A percentile compares a stretch with the other conserved stretches of the same genome.
Conservation (phyloP, 2,329 filamentous ascomycete species). For the Monilinia aucupariae region DNA sequence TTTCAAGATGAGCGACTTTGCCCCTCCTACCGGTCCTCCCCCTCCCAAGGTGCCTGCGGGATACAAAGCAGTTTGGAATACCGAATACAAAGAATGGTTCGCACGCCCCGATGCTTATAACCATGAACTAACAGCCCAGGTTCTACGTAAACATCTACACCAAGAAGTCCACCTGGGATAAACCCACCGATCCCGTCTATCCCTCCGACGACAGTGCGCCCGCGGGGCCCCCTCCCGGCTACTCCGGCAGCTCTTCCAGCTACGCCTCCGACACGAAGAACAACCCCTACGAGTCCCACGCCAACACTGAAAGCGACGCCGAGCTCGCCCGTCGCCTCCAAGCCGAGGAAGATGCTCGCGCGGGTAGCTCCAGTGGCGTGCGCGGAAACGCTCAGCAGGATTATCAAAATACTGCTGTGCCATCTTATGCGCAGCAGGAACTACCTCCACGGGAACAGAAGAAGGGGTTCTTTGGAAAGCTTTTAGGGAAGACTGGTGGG, state of each 20-base stretch:
- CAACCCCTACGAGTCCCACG: conserved; percentile 58
- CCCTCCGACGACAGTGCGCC: conserved; percentile 46
- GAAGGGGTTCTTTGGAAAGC: conserved; percentile 48
- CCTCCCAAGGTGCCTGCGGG: conserved; percentile 60
- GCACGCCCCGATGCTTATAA: conserved; percentile 21
- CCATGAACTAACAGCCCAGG: conserved; percentile 43
- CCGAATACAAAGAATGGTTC: conserved; percentile 81
- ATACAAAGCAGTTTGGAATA: conserved; percentile 74
- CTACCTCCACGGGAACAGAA: conserved; percentile 42
- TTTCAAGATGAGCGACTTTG: conserved; percentile 31
- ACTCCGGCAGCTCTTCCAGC: conserved; percentile 21
- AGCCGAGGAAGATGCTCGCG: conserved; percentile 71
- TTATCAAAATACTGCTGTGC: conserved; percentile 33
- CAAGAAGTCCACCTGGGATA: conserved; percentile 87
- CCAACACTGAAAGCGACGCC: conserved; percentile 58
- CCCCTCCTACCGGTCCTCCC: conserved; percentile 39
- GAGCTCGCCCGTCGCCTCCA: conserved; percentile 71
- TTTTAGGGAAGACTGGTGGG: conserved; percentile 38
- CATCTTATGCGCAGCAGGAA: conserved; percentile 25
- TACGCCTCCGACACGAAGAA: conserved; percentile 50
- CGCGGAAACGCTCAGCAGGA: conserved; percentile 24
- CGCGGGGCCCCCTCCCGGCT: conserved; percentile 63
- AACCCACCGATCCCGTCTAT: conserved; percentile 64
- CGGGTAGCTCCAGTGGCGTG: background rate
- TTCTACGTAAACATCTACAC: conserved; percentile 90